phyloP scores from a whole-genome alignment of 1,139 yeast species.

The Spathaspora sp. region DNA sequence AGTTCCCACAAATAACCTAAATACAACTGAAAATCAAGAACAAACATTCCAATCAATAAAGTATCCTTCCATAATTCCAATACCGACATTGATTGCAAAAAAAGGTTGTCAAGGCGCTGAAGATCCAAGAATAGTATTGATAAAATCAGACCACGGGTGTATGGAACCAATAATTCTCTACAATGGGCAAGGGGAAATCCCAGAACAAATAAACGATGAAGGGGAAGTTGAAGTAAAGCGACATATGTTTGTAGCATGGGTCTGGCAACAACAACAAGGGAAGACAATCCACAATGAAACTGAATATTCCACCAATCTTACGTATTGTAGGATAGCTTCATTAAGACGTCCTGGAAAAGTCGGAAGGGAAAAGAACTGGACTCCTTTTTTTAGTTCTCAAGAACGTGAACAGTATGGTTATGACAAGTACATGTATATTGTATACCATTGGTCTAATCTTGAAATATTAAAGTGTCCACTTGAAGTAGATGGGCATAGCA shows the following conservation, averaged over 20 bases:
- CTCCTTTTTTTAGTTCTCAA: constrained; percentile 31
- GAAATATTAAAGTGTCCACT: constrained; percentile 35
- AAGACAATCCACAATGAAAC: constrained; percentile 13
- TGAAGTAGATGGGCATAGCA: background rate
- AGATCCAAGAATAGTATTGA: constrained; percentile 38
- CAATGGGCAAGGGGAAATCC: constrained; percentile 28
- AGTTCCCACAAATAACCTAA: constrained; percentile 17
- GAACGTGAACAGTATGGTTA: constrained; percentile 17
- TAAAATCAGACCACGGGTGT: constrained; percentile 29
- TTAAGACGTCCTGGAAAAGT: background rate
- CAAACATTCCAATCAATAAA: constrained; percentile 13
- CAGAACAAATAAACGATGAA: background rate
- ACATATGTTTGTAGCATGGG: constrained; percentile 29
- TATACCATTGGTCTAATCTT: constrained; percentile 35
- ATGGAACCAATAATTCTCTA: constrained; percentile 40
- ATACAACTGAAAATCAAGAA: too few relatives aligned
- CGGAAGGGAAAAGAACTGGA: constrained; percentile 34
- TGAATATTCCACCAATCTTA: background rate
- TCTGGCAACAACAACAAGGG: constrained; percentile 31
- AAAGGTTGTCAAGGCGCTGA: constrained; percentile 39
- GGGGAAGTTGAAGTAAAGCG: constrained; percentile 14
- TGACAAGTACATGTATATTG: constrained; percentile 30
- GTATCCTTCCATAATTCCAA: constrained; percentile 32
- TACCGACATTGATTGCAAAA: constrained; percentile 25
- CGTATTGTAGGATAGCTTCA: background rate